Evolutionary conservation across 2,329 filamentous ascomycete species (phyloP).

Genomic region (Beauveria sp.): DNA sequence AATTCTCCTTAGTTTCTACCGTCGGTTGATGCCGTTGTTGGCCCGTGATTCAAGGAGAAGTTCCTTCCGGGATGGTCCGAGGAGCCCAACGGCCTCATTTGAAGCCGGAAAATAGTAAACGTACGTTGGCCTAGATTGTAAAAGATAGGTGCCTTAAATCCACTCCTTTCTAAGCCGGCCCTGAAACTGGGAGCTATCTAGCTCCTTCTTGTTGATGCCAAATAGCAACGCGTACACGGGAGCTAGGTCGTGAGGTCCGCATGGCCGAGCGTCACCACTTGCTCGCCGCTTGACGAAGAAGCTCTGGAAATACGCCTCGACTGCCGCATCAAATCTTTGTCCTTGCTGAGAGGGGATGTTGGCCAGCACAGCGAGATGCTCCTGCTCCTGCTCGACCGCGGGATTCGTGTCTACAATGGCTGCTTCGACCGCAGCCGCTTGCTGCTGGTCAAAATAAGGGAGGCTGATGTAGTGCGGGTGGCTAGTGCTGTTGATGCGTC

Average conservation of each 20-base stretch:
- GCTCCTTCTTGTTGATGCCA: conserved; percentile 12
- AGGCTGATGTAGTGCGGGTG: neutral
- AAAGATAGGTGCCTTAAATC: no score
- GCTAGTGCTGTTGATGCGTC: neutral
- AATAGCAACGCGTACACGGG: conserved; percentile 15
- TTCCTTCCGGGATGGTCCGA: no score
- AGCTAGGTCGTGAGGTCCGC: conserved; percentile 15
- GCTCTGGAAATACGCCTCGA: conserved; percentile 4
- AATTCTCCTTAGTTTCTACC: no score
- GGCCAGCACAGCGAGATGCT: no score
- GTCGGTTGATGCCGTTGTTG: no score
- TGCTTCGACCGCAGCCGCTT: neutral
- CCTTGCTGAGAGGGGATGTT: no score
- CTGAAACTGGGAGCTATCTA: neutral
- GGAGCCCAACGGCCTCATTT: no score
- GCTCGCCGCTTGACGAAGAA: conserved; percentile 15
- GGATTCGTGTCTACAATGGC: no score
- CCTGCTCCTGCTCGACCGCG: no score
- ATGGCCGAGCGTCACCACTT: conserved; percentile 11
- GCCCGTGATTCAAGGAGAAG: no score
- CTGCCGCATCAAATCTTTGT: neutral
- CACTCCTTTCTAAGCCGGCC: neutral
- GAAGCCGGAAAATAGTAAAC: no score
- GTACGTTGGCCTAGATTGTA: no score
- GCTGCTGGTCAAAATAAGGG: neutral